A percentile compares a stretch with the other conserved stretches of the same genome.
Evolutionary conservation across 2,329 filamentous ascomycete genomes (phyloP).

Genomic region (Metarhizium guizhouense): DNA sequence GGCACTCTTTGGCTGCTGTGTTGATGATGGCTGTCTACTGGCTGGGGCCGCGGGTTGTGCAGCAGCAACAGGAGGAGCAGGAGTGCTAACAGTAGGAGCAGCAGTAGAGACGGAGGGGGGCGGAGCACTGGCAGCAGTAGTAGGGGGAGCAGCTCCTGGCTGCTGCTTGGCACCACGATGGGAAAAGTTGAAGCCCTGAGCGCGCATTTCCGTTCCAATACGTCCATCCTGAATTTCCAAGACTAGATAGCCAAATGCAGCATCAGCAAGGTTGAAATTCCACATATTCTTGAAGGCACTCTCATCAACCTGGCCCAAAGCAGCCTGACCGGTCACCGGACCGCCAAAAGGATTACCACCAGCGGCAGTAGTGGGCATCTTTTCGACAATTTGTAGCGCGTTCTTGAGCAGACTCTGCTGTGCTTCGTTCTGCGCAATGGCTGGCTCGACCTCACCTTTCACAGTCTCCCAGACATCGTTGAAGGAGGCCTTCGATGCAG

Average conservation of each 20-base stretch:
- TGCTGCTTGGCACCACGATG: slow-evolving; percentile 82
- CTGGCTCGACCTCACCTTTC: slow-evolving; percentile 88
- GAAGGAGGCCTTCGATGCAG: slow-evolving; percentile 95
- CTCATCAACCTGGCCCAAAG: slow-evolving; percentile 87
- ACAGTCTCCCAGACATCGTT: slow-evolving; percentile 99
- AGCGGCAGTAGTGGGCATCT: slow-evolving; percentile 93
- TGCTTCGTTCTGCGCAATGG: slow-evolving; percentile 85
- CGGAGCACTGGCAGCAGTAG: slow-evolving; percentile 21
- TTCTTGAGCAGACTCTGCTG: slow-evolving; percentile 89
- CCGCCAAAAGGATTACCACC: slow-evolving; percentile 96
- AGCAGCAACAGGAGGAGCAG: slow-evolving; percentile 27
- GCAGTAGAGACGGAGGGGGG: slow-evolving; percentile 15
- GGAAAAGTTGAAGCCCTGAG: slow-evolving; percentile 98
- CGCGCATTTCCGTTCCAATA: slow-evolving; percentile 97
- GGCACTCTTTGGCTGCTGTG: slow-evolving; percentile 33
- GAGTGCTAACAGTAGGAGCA: slow-evolving; percentile 17
- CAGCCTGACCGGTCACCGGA: slow-evolving; percentile 60
- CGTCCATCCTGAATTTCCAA: slow-evolving; percentile 91
- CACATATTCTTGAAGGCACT: slow-evolving; percentile 99
- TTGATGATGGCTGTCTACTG: slow-evolving; percentile 27
- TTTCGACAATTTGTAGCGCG: slow-evolving; percentile 86
- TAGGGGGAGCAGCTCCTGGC: slow-evolving; percentile 28
- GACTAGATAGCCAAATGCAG: slow-evolving; percentile 92
- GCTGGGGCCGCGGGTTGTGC: slow-evolving; percentile 24
- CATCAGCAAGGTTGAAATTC: slow-evolving; percentile 98